Evolutionary conservation across 75 land plant species (phyloP).

Genomic region (Isoetes taiwanensis): DNA sequence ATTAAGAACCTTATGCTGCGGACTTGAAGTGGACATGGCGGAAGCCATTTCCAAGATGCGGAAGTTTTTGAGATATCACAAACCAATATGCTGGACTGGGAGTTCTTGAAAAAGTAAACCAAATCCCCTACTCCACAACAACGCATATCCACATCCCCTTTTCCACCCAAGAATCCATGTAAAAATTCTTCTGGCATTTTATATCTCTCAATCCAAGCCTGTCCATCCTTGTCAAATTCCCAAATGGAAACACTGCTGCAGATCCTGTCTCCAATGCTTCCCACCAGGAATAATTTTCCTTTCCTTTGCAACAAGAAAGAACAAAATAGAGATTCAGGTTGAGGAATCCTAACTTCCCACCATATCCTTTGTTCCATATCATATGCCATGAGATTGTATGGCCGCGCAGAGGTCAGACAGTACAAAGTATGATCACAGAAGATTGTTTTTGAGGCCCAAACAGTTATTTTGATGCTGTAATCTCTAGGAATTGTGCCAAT

Average conservation of each 20-base stretch:
- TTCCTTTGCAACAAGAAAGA: slow-evolving; percentile 37
- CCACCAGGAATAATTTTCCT: slow-evolving; percentile 36
- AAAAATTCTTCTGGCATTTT: slow-evolving; percentile 32
- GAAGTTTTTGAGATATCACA: slow-evolving; percentile 27
- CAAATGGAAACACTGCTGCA: slow-evolving; percentile 33
- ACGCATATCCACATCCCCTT: slow-evolving; percentile 25
- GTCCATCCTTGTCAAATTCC: slow-evolving; percentile 31
- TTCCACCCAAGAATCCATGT: slow-evolving; percentile 18
- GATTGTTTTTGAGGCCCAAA: slow-evolving; percentile 54
- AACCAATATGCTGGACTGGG: slow-evolving; percentile 43
- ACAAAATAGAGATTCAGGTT: slow-evolving; percentile 33
- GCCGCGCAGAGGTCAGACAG: slow-evolving; percentile 61
- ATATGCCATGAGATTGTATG: slow-evolving; percentile 43
- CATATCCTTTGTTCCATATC: slow-evolving; percentile 27
- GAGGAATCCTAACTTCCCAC: slow-evolving; percentile 41
- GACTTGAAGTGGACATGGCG: slow-evolving; percentile 34
- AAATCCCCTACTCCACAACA: slow-evolving; percentile 43
- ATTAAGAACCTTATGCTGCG: too few relatives aligned
- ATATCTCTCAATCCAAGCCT: slow-evolving; percentile 36
- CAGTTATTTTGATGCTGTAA: slow-evolving; percentile 40
- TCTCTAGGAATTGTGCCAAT: slow-evolving; percentile 34
- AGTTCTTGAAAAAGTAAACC: slow-evolving; percentile 43
- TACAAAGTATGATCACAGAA: slow-evolving; percentile 34
- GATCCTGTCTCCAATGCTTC: slow-evolving; percentile 25
- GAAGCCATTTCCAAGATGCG: slow-evolving; percentile 51